A percentile compares a stretch with the other conserved stretches of the same genome.
These are phyloP conservation scores for Royoungia palumana DNA, from an alignment of 768 basidiomycete genomes.

Conservation along the genomic window DNA sequence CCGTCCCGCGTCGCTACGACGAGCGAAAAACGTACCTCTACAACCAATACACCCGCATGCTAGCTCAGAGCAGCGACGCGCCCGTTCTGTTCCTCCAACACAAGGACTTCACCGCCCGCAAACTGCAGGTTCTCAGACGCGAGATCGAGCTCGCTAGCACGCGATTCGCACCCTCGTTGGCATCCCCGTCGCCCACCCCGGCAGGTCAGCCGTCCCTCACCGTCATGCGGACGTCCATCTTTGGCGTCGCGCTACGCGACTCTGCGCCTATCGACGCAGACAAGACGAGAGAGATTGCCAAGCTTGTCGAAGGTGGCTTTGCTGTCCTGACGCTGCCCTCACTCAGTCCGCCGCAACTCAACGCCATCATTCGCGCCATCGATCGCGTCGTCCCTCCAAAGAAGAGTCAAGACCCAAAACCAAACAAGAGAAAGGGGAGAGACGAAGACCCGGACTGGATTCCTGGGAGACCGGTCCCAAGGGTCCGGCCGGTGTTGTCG, in stretches of 20 bases:
- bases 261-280: conserved; percentile 47
- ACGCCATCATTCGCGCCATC: conserved; percentile 62
- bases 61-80: conserved; percentile 50
- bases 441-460: conserved; percentile 59
- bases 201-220: conserved; percentile 52
- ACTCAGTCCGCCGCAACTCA: conserved; percentile 71
- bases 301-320: conserved; percentile 55
- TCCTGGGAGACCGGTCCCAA: conserved; percentile 69
- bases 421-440: conserved; percentile 41
- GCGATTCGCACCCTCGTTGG: conserved; percentile 32
- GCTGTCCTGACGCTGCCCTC: conserved; percentile 62
- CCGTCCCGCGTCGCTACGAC: conserved; percentile 63
- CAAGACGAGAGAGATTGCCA: conserved; percentile 51
- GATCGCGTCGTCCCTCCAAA: conserved; percentile 63
- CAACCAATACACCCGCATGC: conserved; percentile 72
- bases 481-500: conserved; percentile 47
- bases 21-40: conserved; percentile 81
- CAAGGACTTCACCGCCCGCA: conserved; percentile 65
- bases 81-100: conserved; percentile 81
- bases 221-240: conserved; percentile 72
- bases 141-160: conserved; percentile 60
- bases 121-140: conserved; percentile 63
- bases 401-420: conserved; percentile 46
- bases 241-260: conserved; percentile 74
- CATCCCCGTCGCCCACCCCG: conserved; percentile 33